Base-by-base conservation (phyloP, 1,139 yeast genomes). In the Blastobotrys apis region DNA sequence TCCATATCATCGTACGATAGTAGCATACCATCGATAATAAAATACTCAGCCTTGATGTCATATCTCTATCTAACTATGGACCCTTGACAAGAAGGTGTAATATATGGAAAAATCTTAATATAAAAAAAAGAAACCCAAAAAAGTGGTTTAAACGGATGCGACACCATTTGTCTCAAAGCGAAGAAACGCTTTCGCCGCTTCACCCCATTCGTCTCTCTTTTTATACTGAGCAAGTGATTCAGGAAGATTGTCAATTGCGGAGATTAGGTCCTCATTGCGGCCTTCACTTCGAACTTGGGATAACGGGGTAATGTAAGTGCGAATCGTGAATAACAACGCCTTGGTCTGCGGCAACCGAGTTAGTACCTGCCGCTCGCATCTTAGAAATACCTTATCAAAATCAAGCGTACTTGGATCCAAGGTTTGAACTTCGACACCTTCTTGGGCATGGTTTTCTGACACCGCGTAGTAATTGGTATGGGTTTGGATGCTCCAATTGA, bases 251-350 rank as follows among this genome's bases (percentile, higher is more conserved):
- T 77, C 78, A 31, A 82, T 77, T 0, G 84, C 90, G 15, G 68
- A 69, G 37, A 71, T 65, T 41, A 84, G 64, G 22, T 77, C 82
- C 13, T 62, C 65, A 3, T 50, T 48, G 3, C 54, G 42, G 9
- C 46, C 50, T 48, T 82, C 85, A 2, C 65, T 64, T 50, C 74
- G 73, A 42, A 84, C 59, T 33, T 72, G 64, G 22, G 73, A 62
- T 58, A 83, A 59, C n/a, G 90, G 85, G 10, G 80, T 72, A 43
- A 78, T 61, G 52, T 82, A 83, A 0, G 94, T 84, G 55, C 86
- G 65, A 41, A 80, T 77, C 0, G 81, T 73, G 63, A 81, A 80
- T 3, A 78, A 63, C 12, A 78, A 64, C 0, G 81, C 81, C 4
- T 68, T 67, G 1, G 81, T 57, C 43, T 71, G 62, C 1, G 84